These are phyloP conservation scores for Hypoxylon subgilvum DNA, from an alignment of 495 filamentous ascomycete species.

Conservation along the genomic window DNA sequence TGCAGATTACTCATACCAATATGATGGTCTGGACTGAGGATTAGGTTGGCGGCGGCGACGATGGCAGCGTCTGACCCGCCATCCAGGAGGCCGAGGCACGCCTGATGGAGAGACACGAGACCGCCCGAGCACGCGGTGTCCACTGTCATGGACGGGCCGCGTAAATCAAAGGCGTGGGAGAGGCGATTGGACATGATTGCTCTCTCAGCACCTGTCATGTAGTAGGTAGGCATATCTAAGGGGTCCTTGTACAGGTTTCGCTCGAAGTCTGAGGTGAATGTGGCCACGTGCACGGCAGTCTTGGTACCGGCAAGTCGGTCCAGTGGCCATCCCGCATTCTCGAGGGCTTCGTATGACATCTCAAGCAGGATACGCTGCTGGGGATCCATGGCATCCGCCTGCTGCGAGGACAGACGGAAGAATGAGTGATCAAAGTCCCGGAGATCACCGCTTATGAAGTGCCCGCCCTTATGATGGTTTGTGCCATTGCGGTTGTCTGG, in stretches of 20 bases:
- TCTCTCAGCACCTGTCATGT: too few species aligned
- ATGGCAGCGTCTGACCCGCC: constrained; percentile 40
- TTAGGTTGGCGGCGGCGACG: constrained; percentile 27
- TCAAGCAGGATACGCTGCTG: constrained; percentile 49
- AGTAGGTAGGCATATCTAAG: too few species aligned
- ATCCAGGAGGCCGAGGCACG: constrained; percentile 49
- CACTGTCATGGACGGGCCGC: constrained; percentile 51
- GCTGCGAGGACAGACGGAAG: too few species aligned
- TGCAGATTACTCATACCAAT: constrained; percentile 16
- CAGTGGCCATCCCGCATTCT: constrained; percentile 44
- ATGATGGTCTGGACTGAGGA: constrained; percentile 21
- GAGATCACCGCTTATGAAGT: too few species aligned
- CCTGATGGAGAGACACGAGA: constrained; percentile 3
- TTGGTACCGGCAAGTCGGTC: too few species aligned
- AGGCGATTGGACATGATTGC: not conserved
- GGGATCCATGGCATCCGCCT: too few species aligned
- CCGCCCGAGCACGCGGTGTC: constrained; percentile 56
- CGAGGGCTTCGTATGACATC: constrained; percentile 48
- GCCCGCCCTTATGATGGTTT: too few species aligned
- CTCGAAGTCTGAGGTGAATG: not conserved
- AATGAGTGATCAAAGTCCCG: too few species aligned
- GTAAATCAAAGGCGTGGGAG: constrained; percentile 54
- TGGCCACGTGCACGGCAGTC: not conserved
- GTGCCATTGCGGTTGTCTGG: too few species aligned
- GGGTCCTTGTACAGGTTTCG: not conserved